Percentiles rank a stretch among this genome's conserved stretches.
These are phyloP conservation scores for Monosporozyma yasuniensis DNA, from an alignment of 805 yeast species.

Conservation along the genomic window DNA sequence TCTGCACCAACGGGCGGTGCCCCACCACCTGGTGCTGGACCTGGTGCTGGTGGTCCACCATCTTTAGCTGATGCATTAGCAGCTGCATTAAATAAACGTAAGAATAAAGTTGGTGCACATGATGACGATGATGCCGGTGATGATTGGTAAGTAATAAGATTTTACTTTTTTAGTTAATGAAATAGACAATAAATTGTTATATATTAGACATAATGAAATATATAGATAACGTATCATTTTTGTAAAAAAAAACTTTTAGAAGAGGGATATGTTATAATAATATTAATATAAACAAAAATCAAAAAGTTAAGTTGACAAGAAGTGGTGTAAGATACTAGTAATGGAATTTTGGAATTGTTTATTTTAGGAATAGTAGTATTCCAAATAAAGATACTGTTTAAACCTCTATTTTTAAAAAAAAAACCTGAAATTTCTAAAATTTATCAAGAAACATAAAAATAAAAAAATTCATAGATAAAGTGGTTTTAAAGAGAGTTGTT, in stretches of 20 bases:
- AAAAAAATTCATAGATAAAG: too few relatives aligned
- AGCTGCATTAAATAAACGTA: slow-evolving; percentile 74
- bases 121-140: slow-evolving; percentile 70
- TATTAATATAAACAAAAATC: too few relatives aligned
- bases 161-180: too few relatives aligned
- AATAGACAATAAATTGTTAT: not conserved
- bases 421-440: too few relatives aligned
- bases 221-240: not conserved
- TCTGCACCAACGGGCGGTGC: slow-evolving; percentile 23
- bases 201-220: not conserved
- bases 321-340: too few relatives aligned
- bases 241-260: not conserved
- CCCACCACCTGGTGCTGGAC: slow-evolving; percentile 31
- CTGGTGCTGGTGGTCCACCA: slow-evolving; percentile 44
- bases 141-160: slow-evolving; percentile 50
- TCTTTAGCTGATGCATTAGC: slow-evolving; percentile 80
- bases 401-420: too few relatives aligned
- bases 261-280: not conserved
- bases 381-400: too few relatives aligned
- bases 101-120: slow-evolving; percentile 81
- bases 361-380: too few relatives aligned
- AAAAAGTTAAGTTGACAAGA: too few relatives aligned
- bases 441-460: too few relatives aligned
- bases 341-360: too few relatives aligned
- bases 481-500: too few relatives aligned